Conservation (phyloP, 192 early-diverging fungal genomes). For the Entomortierella parvispora region DNA sequence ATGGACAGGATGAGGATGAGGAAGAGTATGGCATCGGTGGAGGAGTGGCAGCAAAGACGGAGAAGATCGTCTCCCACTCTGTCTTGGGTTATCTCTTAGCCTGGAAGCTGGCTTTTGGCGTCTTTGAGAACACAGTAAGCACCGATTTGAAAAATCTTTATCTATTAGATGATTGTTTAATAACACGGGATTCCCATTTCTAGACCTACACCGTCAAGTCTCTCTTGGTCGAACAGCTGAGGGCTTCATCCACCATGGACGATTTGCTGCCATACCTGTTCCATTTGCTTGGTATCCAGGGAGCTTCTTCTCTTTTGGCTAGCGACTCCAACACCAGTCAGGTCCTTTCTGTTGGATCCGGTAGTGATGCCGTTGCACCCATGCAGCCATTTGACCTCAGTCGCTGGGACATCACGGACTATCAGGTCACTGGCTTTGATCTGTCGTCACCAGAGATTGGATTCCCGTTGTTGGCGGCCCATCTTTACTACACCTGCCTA, state of each 20-base stretch:
- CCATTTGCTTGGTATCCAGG: slow-evolving; percentile 67
- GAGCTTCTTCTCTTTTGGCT: slow-evolving; percentile 39
- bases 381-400: slow-evolving; percentile 70
- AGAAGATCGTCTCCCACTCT: slow-evolving; percentile 44
- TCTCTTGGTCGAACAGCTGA: slow-evolving; percentile 65
- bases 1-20: slow-evolving; percentile 33
- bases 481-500: slow-evolving; percentile 76
- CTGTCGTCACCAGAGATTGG: slow-evolving; percentile 55
- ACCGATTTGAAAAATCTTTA: not conserved
- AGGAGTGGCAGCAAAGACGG: slow-evolving; percentile 38
- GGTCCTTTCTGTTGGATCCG: not conserved
- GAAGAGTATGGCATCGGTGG: slow-evolving; percentile 42
- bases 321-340: slow-evolving; percentile 44
- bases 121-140: slow-evolving; percentile 82
- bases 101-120: slow-evolving; percentile 80
- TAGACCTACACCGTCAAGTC: slow-evolving; percentile 75
- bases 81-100: slow-evolving; percentile 74
- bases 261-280: slow-evolving; percentile 71
- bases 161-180: not conserved
- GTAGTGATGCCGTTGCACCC: slow-evolving; percentile 15
- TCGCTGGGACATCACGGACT: slow-evolving; percentile 72
- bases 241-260: slow-evolving; percentile 58
- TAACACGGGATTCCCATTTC: not conserved
- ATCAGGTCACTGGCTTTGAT: slow-evolving; percentile 68
- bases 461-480: slow-evolving; percentile 74